Base-by-base conservation (phyloP, 2,329 filamentous ascomycete genomes). In the Colletotrichum sp. region DNA sequence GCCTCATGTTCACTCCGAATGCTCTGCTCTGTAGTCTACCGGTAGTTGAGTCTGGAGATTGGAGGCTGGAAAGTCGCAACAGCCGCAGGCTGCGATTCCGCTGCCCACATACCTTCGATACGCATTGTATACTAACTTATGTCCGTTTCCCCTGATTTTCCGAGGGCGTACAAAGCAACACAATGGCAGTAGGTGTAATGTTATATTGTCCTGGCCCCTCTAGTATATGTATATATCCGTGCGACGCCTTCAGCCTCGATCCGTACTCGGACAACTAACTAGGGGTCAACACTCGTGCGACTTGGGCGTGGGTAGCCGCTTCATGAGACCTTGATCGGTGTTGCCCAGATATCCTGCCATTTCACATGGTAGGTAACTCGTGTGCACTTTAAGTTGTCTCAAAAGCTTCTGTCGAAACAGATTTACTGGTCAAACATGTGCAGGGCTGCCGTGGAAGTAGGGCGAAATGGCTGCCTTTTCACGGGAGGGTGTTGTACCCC, bases 371-470 rank as follows among this genome's bases (percentile, higher is more conserved):
- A 66, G 32, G 52, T 59, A 59, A 30, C 52, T 60, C 32, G 10
- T 60, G 48, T 43, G 21, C 36, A 68, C 63, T 74, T 66, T 75
- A 30, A 64, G 61, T 75, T 76, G 60, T 76, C 74, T 76, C 74
- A 67, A 55, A 73, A 70, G 21, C 21, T 71, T 61, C 24, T 61
- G 13, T 61, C 64, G 74, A 76, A 76, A 76, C 74, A 63, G 48
- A 12, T 18, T 32, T 26, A 66, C 43, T 59, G 69, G 39, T n/a
- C 66, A 57, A 36, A 65, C 66, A 48, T 72, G 71, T 59, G 67
- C 76, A 76, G 78, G 68, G 64, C 77, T 74, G 36, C 67, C 39
- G 72, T 74, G 66, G 76, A 77, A 71, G 55, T 60, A 78, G 60
- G 75, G 75, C 75, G 75, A 75, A 39, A 34, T 76, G 66, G 61